Base-by-base conservation (phyloP, 2,329 filamentous ascomycete genomes). In the Macrophomina phaseolina region DNA sequence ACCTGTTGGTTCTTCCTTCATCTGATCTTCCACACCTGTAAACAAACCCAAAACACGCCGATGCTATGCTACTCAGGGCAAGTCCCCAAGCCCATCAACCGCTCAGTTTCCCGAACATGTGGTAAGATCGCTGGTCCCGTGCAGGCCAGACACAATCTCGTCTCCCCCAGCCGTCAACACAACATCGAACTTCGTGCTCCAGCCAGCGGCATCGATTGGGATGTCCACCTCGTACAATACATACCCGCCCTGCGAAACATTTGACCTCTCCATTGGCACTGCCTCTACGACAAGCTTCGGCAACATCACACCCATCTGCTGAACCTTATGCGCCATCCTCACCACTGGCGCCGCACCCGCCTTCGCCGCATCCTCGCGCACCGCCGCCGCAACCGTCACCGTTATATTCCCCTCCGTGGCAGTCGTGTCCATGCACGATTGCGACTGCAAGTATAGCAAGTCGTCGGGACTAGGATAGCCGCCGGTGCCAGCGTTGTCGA, bases 181-280 rank as follows among this genome's bases (percentile, higher is more conserved):
- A 23, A 65, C 23, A 38, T 65, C 63, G 36, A 65, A 56, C 14
- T 16, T 32, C 34, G 63, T 56, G 11, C 40, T 55, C 63, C 36
- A 48, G 1, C 46, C 52, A 30, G 23, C 49, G 9, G 42, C 14
- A 5, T 40, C 63, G 14, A 40, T 34, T 28, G 14, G 53, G 1
- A 58, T 42, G 49, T 28, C 3, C 30, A n/a, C 38, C 28, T 18
- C 16, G 18, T 45, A 65, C 5, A 48, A 56, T n/a, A 65, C 63
- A 28, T 65, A 65, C 36, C 45, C 49, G 0, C 49, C 63, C 38
- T 23, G 38, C 36, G 23, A 18, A 11, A 16, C 14, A 8, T 23
- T 16, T 14, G n/a, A 9, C 49, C 52, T 64, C 45, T 18, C n/a
- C 49, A 65, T 56, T 5, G 18, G 5, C 12, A 32, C 14, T 14